Conservation (phyloP, 345 rosid species). For the Conringia planisiliqua region DNA sequence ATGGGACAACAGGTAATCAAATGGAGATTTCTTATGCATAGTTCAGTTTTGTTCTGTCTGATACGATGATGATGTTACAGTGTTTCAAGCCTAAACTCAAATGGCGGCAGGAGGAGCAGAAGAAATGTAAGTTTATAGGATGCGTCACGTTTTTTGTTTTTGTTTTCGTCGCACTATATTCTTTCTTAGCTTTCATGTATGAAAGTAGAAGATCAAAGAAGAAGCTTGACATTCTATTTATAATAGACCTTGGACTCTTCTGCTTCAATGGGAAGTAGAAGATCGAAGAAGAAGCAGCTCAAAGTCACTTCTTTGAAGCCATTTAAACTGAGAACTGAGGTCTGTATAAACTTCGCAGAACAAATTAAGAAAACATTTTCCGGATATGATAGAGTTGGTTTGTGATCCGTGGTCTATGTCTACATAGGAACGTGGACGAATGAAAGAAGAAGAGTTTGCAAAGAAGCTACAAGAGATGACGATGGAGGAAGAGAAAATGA, state of each 20-base stretch:
- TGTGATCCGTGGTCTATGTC: neutral
- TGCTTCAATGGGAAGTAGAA: constrained; percentile 54
- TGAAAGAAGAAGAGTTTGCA: constrained; percentile 77
- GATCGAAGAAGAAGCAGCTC: constrained; percentile 60
- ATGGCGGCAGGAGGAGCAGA: constrained; percentile 66
- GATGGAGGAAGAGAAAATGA: constrained; percentile 57
- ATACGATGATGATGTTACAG: constrained; percentile 24
- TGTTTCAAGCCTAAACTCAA: constrained; percentile 54
- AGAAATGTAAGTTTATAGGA: constrained; percentile 56
- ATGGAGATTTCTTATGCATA: neutral
- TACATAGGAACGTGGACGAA: constrained; percentile 72
- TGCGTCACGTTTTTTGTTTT: neutral
- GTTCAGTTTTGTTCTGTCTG: neutral
- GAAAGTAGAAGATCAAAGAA: no score
- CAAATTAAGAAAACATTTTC: neutral
- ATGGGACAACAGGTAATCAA: constrained; percentile 53
- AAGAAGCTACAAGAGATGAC: constrained; percentile 74
- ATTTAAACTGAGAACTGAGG: constrained; percentile 90
- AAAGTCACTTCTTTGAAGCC: constrained; percentile 65
- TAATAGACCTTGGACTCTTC: constrained; percentile 70
- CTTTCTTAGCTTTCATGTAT: no score
- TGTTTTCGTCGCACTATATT: neutral
- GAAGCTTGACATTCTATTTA: neutral
- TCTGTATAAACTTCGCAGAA: neutral
- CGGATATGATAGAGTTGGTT: neutral